Evolutionary conservation across 2,329 filamentous ascomycete genomes (phyloP).

Genomic region (Amphichorda felina): DNA sequence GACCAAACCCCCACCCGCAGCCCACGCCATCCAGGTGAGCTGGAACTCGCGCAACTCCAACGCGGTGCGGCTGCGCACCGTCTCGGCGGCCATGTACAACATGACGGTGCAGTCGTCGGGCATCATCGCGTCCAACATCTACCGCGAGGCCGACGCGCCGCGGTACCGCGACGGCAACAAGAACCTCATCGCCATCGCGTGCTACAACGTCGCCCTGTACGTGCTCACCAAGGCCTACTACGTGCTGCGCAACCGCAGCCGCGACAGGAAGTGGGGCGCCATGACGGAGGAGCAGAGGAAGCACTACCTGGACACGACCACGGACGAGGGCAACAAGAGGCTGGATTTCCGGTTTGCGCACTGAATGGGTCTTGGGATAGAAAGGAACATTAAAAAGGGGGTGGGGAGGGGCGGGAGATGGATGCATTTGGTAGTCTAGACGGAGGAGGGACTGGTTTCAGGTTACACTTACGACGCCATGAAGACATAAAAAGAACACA

Average conservation of each 20-base stretch:
- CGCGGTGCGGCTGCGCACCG: slow-evolving; percentile 46
- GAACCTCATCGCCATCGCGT: slow-evolving; percentile 35
- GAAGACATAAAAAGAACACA: too few species aligned
- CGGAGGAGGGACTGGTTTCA: too few species aligned
- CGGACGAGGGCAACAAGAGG: slow-evolving; percentile 26
- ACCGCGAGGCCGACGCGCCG: slow-evolving; percentile 14
- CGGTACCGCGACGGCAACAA: slow-evolving; percentile 32
- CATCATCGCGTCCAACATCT: slow-evolving; percentile 28
- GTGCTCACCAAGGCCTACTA: slow-evolving; percentile 18
- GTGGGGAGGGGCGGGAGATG: too few species aligned
- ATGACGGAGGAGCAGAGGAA: slow-evolving; percentile 26
- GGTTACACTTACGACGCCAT: too few species aligned
- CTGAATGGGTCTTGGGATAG: too few species aligned
- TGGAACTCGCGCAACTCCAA: slow-evolving; percentile 46
- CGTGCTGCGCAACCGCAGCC: slow-evolving; percentile 13
- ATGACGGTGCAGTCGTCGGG: slow-evolving; percentile 33
- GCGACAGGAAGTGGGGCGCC: slow-evolving; percentile 27
- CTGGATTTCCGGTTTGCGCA: slow-evolving; percentile 23
- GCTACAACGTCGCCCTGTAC: slow-evolving; percentile 18
- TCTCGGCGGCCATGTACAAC: slow-evolving; percentile 54
- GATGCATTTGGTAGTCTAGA: too few species aligned
- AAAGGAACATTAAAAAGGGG: too few species aligned
- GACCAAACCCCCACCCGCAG: slow-evolving; percentile 2
- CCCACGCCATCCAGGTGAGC: slow-evolving; percentile 28
- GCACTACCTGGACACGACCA: slow-evolving; percentile 17